Evolutionary conservation across 345 rosid genomes (phyloP), one percentile per base, ranked within the genome.

Genomic region (Salix suchowensis): DNA sequence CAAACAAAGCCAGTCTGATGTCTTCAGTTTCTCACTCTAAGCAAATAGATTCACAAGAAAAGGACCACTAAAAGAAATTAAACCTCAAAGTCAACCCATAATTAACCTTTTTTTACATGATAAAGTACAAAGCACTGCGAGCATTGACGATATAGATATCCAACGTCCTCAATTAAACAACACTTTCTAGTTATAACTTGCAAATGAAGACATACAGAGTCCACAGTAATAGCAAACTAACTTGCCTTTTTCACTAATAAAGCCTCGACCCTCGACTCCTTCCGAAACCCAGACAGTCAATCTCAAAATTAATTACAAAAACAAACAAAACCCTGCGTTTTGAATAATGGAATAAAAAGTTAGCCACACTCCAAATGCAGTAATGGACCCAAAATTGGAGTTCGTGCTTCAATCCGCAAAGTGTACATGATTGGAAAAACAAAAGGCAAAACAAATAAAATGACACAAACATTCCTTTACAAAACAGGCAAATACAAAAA

Each of bases 81-180:
- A 44, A 15, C 55, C 58, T 62, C 48, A 36, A 54, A 78, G 61
- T 42, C 64, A 42, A 55, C 79, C 48, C 69, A 21, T 71, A 48
- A 46, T 4, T 18, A 15, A 11, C 34, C 32, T 40, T 10, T 32
- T 40, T 32, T 40, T 24, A 46, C 67, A 70, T 15, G 68, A 55
- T 19, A 55, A 24, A 64, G 40, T 24, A 44, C 26, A n/a, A 36
- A 16, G 13, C 7, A 60, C 6, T 32, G 37, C 62, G 4, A 62
- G 68, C 32, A 66, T 12, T 36, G 65, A n/a, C 75, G 26, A 65
- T 71, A 28, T 28, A 12, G 52, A 71, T 10, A 78, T 36, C 60
- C 23, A 72, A 66, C 73, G 39, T 72, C 76, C 7, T 54, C 81
- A 72, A 72, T 34, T 37, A 72, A 78, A 54, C 40, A 44, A 39